A percentile compares a stretch with the other conserved stretches of the same genome.
Evolutionary conservation across 2,329 filamentous ascomycete species (phyloP).

Genomic region (Fusarium sp.): DNA sequence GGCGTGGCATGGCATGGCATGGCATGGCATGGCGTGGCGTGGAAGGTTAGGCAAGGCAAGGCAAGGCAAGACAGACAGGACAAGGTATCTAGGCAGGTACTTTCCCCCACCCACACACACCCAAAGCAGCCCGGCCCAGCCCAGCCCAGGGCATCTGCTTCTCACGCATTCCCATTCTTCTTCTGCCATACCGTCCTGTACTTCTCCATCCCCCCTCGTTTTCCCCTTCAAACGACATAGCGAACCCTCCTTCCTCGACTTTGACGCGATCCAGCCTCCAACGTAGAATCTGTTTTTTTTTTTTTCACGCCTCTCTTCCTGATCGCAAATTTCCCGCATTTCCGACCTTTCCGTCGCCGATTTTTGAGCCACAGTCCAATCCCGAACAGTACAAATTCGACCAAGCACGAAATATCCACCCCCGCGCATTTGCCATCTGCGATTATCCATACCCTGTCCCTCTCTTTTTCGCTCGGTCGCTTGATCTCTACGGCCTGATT

Average conservation of each 20-base stretch:
- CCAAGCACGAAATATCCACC: constrained; percentile 32
- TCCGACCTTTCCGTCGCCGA: constrained; percentile 1
- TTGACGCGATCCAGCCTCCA: constrained; percentile 2
- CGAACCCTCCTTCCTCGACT: constrained; percentile 10
- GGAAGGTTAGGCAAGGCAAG: neutral
- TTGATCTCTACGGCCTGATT: constrained; percentile 22
- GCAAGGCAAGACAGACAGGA: neutral
- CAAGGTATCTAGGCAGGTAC: neutral
- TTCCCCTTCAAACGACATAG: constrained; percentile 20
- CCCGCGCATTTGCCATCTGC: constrained; percentile 35
- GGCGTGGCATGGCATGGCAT: neutral
- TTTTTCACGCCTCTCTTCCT: neutral
- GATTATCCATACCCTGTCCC: constrained; percentile 26
- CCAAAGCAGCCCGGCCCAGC: neutral
- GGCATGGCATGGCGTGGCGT: neutral
- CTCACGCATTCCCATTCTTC: constrained; percentile 36
- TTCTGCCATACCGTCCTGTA: constrained; percentile 32
- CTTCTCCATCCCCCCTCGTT: constrained; percentile 30
- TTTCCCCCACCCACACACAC: constrained; percentile 24
- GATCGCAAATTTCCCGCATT: neutral
- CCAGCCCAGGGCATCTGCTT: constrained; percentile 14
- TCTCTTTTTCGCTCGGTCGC: constrained; percentile 27
- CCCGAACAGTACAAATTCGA: constrained; percentile 26
- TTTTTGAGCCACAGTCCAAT: constrained; percentile 2
- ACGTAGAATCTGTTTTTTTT: neutral